Evolutionary conservation across 345 rosid species (phyloP), one percentile per base, ranked within the genome.

Genomic region (Camelina laxa): DNA sequence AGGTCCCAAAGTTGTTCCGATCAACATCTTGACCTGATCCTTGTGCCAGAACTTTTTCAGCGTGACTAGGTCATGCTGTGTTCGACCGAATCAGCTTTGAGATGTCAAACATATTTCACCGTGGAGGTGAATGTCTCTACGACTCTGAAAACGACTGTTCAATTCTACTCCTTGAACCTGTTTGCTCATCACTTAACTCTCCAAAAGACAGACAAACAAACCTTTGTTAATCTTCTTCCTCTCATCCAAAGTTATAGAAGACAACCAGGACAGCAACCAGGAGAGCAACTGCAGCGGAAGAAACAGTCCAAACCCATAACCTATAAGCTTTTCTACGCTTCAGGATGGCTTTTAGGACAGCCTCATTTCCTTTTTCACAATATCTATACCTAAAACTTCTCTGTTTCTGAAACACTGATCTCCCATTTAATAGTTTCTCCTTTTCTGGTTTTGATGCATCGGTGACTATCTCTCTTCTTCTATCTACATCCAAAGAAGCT

Each of bases 291-390:
- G 82, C 47, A 12, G 86, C 85, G 10, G 83, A 91, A 12, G 87
- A 78, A 38, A 75, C 88, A 22, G 78, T 87, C 87, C 87, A 88
- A 44, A 80, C 31, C 96, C 90, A 87, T 78, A 89, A 85, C 69
- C 54, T 70, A 77, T 87, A 84, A 7, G 89, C 73, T 83, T 83
- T 91, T 67, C 85, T 92, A 71, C 86, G 83, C 88, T 81, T 90
- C 60, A 84, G 60, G 49, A 88, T 82, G 60, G 87, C 89, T 79
- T 84, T 95, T 0, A 95, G 93, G 59, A 85, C 78, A 6, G 82
- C 61, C 20, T 88, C 92, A 0, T 76, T 47, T 33, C 81, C 96
- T 72, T 79, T 87, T 9, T 78, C 22, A 27, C 84, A 79, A 38
- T 47, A 11, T 73, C 89, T 85, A 63, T 75, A 27, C 74, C 84